phyloP scores from a whole-genome alignment of 768 basidiomycete species.

The Collybiopsis confluens region DNA sequence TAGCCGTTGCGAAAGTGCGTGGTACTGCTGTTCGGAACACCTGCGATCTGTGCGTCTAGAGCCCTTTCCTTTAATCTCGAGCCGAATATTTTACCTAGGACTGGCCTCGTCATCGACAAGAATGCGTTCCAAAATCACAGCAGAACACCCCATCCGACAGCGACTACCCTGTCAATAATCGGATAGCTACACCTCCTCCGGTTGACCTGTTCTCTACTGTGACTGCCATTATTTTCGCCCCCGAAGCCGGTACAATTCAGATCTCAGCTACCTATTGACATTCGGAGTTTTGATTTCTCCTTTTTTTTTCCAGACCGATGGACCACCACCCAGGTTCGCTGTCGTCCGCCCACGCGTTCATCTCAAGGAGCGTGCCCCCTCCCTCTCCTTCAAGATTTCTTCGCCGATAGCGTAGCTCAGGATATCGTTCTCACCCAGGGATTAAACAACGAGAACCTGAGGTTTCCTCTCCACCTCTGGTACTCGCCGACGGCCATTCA shows the following conservation, averaged over 20 bases:
- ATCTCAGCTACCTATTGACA: neutral
- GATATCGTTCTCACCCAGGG: constrained; percentile 79
- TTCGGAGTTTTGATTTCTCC: neutral
- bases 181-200: constrained; percentile 74
- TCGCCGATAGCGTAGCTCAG: constrained; percentile 53
- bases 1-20: constrained; percentile 75
- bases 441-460: constrained; percentile 73
- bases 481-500: constrained; percentile 66
- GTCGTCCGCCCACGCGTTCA: constrained; percentile 65
- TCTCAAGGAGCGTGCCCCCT: constrained; percentile 71
- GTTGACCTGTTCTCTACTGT: constrained; percentile 63
- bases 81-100: constrained; percentile 41
- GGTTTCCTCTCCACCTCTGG: constrained; percentile 82
- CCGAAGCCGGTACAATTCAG: constrained; percentile 60
- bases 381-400: constrained; percentile 61
- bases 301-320: constrained; percentile 32
- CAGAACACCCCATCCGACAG: constrained; percentile 25
- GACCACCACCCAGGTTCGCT: constrained; percentile 58
- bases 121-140: constrained; percentile 52
- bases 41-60: constrained; percentile 52
- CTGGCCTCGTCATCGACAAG: constrained; percentile 72
- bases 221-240: constrained; percentile 72
- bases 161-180: constrained; percentile 45
- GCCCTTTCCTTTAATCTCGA: constrained; percentile 8
- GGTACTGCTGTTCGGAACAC: constrained; percentile 82